Evolutionary conservation across 75 land plant genomes (phyloP), one percentile per base, ranked within the genome.

Genomic region (Picea sitchensis): DNA sequence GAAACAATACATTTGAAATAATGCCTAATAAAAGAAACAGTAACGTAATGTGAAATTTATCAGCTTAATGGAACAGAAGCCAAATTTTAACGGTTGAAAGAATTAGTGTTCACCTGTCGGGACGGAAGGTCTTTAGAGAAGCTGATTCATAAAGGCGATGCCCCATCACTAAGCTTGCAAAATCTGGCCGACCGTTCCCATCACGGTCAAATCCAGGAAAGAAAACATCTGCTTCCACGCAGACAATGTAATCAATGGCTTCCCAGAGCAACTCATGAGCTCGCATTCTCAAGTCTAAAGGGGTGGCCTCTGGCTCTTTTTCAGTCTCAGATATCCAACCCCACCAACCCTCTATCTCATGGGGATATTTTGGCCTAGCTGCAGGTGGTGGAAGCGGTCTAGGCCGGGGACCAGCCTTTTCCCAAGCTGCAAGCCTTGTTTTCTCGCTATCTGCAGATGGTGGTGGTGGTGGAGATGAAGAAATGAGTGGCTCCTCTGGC

Each of bases 271-370:
- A 77, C 61, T 87, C 90, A 79, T 93, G 92, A 54, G 92, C 94
- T 78, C 86, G 75, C 4, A 84, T 82, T 72, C 94, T 82, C 77
- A 88, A 76, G 58, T 91, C 91, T 75, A 77, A 76, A 31, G 86
- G 65, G 32, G 90, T 82, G 17, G 86, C 77, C 32, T 85, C 85
- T 14, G 94, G 92, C 63, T 90, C 94, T 64, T 82, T 82, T 41
- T 95, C 91, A 72, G 75, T 77, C 65, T 91, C 88, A 65, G 89
- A 88, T 47, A 95, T 82, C 90, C 92, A 93, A 59, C 91, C 87
- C 93, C 94, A 95, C 98, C 98, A 95, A 12, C 94, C 96, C 77
- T 93, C 91, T 36, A 85, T 78, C 56, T 88, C 90, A 56, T 88
- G 87, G 1, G 86, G 80, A 59, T 84, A 78, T 31, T 87, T 88